A percentile compares a stretch with the other conserved stretches of the same genome.
Evolutionary conservation across 805 yeast genomes (phyloP).

Genomic region (Spathaspora gorwiae): DNA sequence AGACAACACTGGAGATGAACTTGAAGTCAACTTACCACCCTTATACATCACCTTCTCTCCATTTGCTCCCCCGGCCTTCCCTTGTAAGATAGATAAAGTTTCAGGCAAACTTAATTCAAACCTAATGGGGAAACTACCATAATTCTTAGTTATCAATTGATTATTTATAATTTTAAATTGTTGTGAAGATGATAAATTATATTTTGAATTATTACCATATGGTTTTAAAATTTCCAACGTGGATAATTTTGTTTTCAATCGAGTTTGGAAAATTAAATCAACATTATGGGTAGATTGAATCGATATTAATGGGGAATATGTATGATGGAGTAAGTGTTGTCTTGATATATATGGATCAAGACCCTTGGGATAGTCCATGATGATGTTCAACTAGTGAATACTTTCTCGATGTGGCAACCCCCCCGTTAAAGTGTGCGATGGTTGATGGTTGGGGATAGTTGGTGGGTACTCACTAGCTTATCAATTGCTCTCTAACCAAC

Average conservation of each 20-base stretch:
- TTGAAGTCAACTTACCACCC: conserved; percentile 1
- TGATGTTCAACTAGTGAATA: not conserved
- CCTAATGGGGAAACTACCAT: conserved; percentile 54
- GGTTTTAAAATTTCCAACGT: conserved; percentile 48
- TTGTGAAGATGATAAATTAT: conserved; percentile 31
- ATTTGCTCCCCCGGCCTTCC: not conserved
- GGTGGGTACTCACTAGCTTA: too few relatives aligned
- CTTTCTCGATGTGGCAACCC: too few relatives aligned
- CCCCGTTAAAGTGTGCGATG: too few relatives aligned
- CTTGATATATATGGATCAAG: conserved; percentile 36
- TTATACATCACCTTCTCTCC: conserved; percentile 5
- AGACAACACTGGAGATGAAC: conserved; percentile 1
- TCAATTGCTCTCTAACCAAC: too few relatives aligned
- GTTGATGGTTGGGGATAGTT: too few relatives aligned
- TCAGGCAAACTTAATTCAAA: conserved; percentile 45
- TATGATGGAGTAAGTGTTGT: conserved; percentile 40
- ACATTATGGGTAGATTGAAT: conserved; percentile 45
- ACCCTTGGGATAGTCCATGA: conserved; percentile 26
- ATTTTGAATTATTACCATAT: conserved; percentile 51
- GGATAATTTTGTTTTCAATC: conserved; percentile 29
- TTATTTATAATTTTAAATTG: conserved; percentile 47
- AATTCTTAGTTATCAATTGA: conserved; percentile 44
- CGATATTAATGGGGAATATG: conserved; percentile 51
- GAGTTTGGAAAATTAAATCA: conserved; percentile 37
- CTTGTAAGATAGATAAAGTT: conserved; percentile 23